Evolutionary conservation across 257 asterid genomes (phyloP).

Genomic region (Ballota nigra): DNA sequence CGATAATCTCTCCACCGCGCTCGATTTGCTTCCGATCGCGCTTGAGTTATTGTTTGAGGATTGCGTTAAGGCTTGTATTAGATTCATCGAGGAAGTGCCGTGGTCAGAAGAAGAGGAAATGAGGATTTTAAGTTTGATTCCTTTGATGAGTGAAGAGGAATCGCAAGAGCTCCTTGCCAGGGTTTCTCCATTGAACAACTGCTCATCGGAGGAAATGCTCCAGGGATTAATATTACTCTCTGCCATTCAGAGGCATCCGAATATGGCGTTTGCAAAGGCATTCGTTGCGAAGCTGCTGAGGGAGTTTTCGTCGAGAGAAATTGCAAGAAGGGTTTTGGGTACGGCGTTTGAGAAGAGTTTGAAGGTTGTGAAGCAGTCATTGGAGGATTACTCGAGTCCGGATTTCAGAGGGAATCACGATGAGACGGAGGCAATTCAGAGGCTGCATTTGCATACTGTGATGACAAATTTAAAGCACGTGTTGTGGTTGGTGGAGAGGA

Average conservation of each 20-base stretch:
- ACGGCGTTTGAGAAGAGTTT: slow-evolving; percentile 64
- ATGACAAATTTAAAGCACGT: slow-evolving; percentile 79
- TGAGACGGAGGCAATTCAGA: slow-evolving; percentile 89
- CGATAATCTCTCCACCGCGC: slow-evolving; percentile 43
- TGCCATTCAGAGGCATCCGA: slow-evolving; percentile 69
- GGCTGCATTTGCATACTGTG: slow-evolving; percentile 82
- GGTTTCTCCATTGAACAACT: slow-evolving; percentile 47
- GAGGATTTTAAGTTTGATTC: slow-evolving; percentile 52
- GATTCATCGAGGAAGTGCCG: slow-evolving; percentile 87
- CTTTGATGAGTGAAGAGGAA: slow-evolving; percentile 59
- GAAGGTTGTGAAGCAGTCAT: slow-evolving; percentile 68
- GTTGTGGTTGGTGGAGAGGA: slow-evolving; percentile 93
- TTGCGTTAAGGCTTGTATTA: slow-evolving; percentile 71
- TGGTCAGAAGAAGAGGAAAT: slow-evolving; percentile 94
- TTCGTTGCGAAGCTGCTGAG: slow-evolving; percentile 84
- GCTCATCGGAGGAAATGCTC: slow-evolving; percentile 79
- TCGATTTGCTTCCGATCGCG: slow-evolving; percentile 71
- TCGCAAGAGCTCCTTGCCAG: slow-evolving; percentile 67
- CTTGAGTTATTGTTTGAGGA: slow-evolving; percentile 84
- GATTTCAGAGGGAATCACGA: slow-evolving; percentile 79
- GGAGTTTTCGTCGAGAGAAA: slow-evolving; percentile 71
- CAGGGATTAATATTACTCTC: slow-evolving; percentile 55
- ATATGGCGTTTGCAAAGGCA: slow-evolving; percentile 76
- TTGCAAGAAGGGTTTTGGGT: slow-evolving; percentile 68
- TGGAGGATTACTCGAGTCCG: slow-evolving; percentile 96